Percentiles rank a stretch among this genome's conserved stretches.
phyloP scores from a whole-genome alignment of 345 rosid genomes.

The Arabidopsis suecica region DNA sequence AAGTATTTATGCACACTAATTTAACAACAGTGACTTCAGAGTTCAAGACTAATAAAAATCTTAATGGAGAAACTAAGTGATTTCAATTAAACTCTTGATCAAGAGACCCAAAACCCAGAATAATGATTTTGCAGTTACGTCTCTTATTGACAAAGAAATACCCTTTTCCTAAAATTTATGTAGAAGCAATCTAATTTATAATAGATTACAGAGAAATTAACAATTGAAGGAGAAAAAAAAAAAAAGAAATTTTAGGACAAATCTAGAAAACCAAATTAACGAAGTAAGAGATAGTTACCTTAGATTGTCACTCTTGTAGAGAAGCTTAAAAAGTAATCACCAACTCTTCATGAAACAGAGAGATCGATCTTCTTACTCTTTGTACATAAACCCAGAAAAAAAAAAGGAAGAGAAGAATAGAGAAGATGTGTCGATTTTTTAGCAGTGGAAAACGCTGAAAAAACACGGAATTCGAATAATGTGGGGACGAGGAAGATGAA shows the following conservation, averaged over 20 bases:
- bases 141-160: conserved; percentile 13
- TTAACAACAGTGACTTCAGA: conserved; percentile 23
- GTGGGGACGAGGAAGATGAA: background rate
- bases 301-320: conserved; percentile 6
- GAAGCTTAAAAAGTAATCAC: conserved; percentile 23
- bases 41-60: background rate
- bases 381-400: background rate
- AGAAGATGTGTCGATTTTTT: conserved; percentile 2
- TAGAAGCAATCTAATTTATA: conserved; percentile 27
- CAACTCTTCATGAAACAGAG: background rate
- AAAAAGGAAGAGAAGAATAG: background rate
- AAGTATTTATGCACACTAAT: background rate
- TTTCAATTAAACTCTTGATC: background rate
- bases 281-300: background rate
- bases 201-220: background rate
- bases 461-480: conserved; percentile 27
- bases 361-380: background rate
- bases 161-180: conserved; percentile 18
- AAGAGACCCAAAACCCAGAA: conserved; percentile 32
- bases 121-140: background rate
- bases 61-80: conserved; percentile 4
- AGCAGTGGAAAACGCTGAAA: conserved; percentile 37
- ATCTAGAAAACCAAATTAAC: conserved; percentile 7
- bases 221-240: background rate
- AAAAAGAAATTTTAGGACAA: background rate